These are phyloP conservation scores for Lachancea fermentati DNA, from an alignment of 805 yeast genomes.

Conservation along the genomic window DNA sequence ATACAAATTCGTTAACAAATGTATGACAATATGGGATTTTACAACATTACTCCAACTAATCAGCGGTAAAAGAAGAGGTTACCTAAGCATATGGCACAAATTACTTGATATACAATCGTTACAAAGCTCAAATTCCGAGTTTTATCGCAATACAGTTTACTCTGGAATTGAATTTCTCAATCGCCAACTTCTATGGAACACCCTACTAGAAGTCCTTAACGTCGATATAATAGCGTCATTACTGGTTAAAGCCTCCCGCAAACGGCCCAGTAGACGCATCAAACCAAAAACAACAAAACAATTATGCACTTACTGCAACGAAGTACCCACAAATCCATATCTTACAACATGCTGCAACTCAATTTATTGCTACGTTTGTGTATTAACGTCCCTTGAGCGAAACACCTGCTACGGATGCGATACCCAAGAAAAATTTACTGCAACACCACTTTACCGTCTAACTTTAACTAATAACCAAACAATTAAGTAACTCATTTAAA, in stretches of 20 bases:
- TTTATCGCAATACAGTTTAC: constrained; percentile 16
- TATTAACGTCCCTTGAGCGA: constrained; percentile 14
- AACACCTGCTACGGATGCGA: constrained; percentile 14
- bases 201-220: constrained; percentile 25
- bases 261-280: not conserved
- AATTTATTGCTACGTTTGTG: constrained; percentile 21
- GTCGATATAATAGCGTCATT: constrained; percentile 1
- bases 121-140: constrained; percentile 2
- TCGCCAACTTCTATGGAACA: constrained; percentile 29
- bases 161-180: constrained; percentile 25
- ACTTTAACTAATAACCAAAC: too few species aligned
- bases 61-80: constrained; percentile 3
- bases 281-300: not conserved
- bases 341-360: constrained; percentile 17
- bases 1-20: not conserved
- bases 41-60: constrained; percentile 10
- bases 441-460: not conserved
- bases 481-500: too few species aligned
- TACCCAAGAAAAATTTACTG: not conserved
- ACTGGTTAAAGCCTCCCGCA: not conserved
- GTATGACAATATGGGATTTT: not conserved
- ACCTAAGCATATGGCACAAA: constrained; percentile 18
- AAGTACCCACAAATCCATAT: constrained; percentile 20
- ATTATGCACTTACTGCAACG: constrained; percentile 17
- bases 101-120: constrained; percentile 10